Percentiles rank a stretch among this genome's conserved stretches.
Conservation (phyloP, 1,284 basidiomycete species). For the Limonomyces culmigenus region DNA sequence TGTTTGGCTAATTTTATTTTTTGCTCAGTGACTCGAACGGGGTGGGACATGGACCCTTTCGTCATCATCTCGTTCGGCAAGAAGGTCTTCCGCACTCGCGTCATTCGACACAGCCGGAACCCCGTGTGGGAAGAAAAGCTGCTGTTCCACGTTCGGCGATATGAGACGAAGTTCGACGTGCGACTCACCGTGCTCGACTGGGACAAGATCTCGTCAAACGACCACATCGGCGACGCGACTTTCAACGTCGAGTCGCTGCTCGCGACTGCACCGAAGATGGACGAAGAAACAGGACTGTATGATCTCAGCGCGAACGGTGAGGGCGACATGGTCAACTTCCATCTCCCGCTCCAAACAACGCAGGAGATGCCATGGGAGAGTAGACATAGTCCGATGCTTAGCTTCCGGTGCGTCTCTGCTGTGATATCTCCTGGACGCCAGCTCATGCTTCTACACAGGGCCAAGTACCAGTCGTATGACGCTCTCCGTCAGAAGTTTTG, state of each 20-base stretch:
- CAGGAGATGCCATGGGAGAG: constrained; percentile 48
- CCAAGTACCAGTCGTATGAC: constrained; percentile 91
- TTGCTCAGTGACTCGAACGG: constrained; percentile 55
- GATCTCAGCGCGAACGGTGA: constrained; percentile 29
- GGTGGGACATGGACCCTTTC: constrained; percentile 97
- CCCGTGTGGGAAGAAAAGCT: constrained; percentile 94
- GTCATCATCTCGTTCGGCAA: constrained; percentile 93
- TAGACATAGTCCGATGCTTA: constrained; percentile 42
- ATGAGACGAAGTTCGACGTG: constrained; percentile 67
- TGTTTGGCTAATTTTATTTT: neutral
- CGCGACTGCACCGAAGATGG: constrained; percentile 54
- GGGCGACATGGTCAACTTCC: constrained; percentile 57
- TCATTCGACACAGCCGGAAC: constrained; percentile 78
- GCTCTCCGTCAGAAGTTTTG: constrained; percentile 85
- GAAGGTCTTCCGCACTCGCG: constrained; percentile 89
- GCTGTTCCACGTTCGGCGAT: constrained; percentile 83
- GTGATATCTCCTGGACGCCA: constrained; percentile 6
- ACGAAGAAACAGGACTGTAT: constrained; percentile 62
- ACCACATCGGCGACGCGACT: constrained; percentile 65
- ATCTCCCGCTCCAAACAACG: constrained; percentile 30
- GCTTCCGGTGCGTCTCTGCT: constrained; percentile 33
- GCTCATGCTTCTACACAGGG: constrained; percentile 24
- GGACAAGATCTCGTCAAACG: constrained; percentile 87
- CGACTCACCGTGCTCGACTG: constrained; percentile 81
- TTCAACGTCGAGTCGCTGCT: constrained; percentile 62